These are phyloP conservation scores for Sporothrix brasiliensis DNA, from an alignment of 2,329 filamentous ascomycete genomes.

Conservation along the genomic window DNA sequence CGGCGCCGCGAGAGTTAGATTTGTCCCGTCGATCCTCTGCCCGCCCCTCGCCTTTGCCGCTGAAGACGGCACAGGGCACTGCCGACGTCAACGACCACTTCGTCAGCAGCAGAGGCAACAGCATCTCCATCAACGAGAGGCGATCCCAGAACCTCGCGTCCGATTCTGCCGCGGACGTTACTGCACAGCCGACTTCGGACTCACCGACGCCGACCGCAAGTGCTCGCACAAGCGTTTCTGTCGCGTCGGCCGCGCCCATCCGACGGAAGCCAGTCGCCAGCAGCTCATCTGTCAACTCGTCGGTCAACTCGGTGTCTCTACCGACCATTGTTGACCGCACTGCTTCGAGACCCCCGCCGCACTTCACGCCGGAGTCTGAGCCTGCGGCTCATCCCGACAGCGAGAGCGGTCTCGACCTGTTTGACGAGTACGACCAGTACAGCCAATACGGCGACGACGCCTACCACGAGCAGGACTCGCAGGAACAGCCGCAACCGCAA, in stretches of 20 bases:
- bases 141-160: constrained; percentile 31
- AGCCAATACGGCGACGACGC: constrained; percentile 1
- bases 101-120: neutral
- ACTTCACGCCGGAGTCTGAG: neutral
- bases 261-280: constrained; percentile 64
- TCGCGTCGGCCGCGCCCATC: constrained; percentile 43
- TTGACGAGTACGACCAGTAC: constrained; percentile 19
- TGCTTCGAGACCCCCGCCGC: neutral
- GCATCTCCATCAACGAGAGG: constrained; percentile 5
- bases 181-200: neutral
- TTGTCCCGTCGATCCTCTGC: constrained; percentile 5
- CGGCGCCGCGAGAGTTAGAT: constrained; percentile 4
- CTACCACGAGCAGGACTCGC: neutral
- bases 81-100: neutral
- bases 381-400: neutral
- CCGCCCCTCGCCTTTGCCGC: constrained; percentile 30
- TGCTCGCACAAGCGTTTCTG: constrained; percentile 22
- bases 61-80: constrained; percentile 12
- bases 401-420: neutral
- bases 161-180: neutral
- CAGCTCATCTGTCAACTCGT: neutral
- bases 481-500: neutral
- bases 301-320: neutral
- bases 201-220: constrained; percentile 23
- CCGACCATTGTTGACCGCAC: constrained; percentile 1